Evolutionary conservation across 305 asterid species (phyloP), one percentile per base, ranked within the genome.

Genomic region (Fraxinus baroniana): DNA sequence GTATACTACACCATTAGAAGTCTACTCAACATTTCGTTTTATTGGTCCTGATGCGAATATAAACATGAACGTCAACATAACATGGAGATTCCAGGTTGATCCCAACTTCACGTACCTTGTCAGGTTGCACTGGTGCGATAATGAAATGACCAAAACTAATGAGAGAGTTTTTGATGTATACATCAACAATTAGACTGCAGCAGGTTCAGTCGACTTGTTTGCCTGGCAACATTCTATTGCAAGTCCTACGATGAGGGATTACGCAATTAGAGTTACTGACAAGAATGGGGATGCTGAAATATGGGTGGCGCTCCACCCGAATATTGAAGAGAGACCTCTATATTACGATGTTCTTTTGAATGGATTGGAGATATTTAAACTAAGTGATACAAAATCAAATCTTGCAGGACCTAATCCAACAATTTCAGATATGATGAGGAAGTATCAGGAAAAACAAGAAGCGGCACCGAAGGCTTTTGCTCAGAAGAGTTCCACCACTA

Each of bases 91-190:
- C 74, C 88, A 87, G 30, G 94, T 92, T 5, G 98, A 94, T 39
- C 90, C 96, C 5, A 90, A 88, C 82, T 95, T 92, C 89, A 85
- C 89, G 79, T 95, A 95, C 81, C 84, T 95, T 9, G 78, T 94
- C 72, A 85, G 99, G 30, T 92, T 95, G 88, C 99, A 95, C 32
- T 95, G 98, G 97, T 95, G 99, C 20, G 99, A 95, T 28, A 81
- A 91, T 0, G 87, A 88, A 84, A 85, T 89, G 86, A 89, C 84
- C 0, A 90, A 82, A 64, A 3, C 86, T 0, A 94, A 94, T 81
- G 91, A 94, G 71, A 86, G 98, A 68, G 93, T 91, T 1, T 95
- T 95, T 68, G 85, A 90, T 10, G 85, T 94, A 20, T 88, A 22
- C 78, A 57, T 95, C 7, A 94, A 95, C 83, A 92, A 94, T 85